Evolutionary conservation across 2,329 filamentous ascomycete genomes (phyloP), one percentile per base, ranked within the genome.

Genomic region (Botryotinia narcissicola): DNA sequence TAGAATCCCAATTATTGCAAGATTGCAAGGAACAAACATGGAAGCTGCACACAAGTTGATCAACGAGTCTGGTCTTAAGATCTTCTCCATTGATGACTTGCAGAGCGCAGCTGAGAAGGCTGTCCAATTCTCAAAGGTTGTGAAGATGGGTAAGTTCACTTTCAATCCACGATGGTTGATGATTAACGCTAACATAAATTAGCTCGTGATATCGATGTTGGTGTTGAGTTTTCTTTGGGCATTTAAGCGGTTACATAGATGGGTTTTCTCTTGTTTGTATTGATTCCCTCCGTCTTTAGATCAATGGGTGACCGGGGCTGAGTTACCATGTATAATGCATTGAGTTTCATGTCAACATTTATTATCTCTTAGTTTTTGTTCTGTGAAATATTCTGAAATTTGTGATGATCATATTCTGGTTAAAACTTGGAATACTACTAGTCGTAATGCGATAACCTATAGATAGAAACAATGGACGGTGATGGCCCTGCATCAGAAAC

Each of bases 71-170:
- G 95, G 96, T 80, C 90, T 99, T 82, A 99, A 99, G 92, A 99
- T 99, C 85, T 99, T 99, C 89, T 97, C 93, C 81, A 98, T 99
- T 76, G 95, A 98, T 82, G 96, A 99, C 86, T 90, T 99, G 80
- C 96, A 99, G 86, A 96, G 86, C 82, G 96, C 96, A 60, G 96
- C 96, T 77, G 96, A 98, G 90, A 98, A 97, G 89, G 93, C 95
- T 44, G 96, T 99, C 77, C 95, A 99, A 85, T 95, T 99, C 85
- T 98, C 94, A 81, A 98, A 98, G 90, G 93, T 99, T 79, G 96
- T 99, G 81, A 98, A 98, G 91, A 93, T 97, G 91, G 93, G 91
- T 93, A 86, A 87, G 91, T 88, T 66, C 12, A 46, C 68, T 48
- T 66, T 6, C 35, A 40, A 57, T 54, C 67, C 60, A 57, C 42